phyloP scores from a whole-genome alignment of 164 flowering plant species.

The Berberis vulgaris region DNA sequence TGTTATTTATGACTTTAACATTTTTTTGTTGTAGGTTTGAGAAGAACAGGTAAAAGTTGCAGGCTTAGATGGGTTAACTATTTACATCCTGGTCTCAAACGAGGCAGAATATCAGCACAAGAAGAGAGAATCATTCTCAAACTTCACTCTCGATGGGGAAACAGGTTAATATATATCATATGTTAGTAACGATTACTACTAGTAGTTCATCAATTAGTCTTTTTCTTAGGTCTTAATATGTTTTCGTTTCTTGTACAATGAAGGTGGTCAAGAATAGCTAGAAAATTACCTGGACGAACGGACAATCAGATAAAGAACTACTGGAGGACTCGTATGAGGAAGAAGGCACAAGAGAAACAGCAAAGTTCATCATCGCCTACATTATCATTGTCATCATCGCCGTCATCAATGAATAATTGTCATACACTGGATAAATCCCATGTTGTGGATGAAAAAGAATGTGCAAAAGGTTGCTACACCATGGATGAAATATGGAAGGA shows the following conservation, averaged over 20 bases:
- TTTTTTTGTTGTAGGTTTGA: constrained; percentile 60
- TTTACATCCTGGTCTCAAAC: constrained; percentile 84
- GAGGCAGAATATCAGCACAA: constrained; percentile 86
- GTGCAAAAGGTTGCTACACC: constrained; percentile 27
- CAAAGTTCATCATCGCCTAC: constrained; percentile 13
- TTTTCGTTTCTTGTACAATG: background rate
- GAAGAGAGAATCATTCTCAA: constrained; percentile 89
- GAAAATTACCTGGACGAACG: constrained; percentile 83
- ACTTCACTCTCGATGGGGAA: constrained; percentile 91
- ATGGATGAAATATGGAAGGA: constrained; percentile 98
- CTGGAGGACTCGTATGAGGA: constrained; percentile 94
- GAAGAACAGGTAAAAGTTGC: constrained; percentile 98
- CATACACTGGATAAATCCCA: constrained; percentile 15
- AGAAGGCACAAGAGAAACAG: constrained; percentile 77
- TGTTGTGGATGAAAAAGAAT: constrained; percentile 18
- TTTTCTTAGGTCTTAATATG: background rate
- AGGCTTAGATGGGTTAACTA: constrained; percentile 97
- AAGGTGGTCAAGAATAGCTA: constrained; percentile 96
- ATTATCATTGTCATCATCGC: constrained; percentile 27
- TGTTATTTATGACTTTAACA: constrained; percentile 36
- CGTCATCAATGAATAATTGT: constrained; percentile 1
- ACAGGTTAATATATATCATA: constrained; percentile 41
- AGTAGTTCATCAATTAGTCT: constrained; percentile 2
- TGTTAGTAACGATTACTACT: constrained; percentile 2
- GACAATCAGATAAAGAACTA: constrained; percentile 98